Percentiles rank a stretch among this genome's conserved stretches.
These are phyloP conservation scores for Francoa sonchifolia DNA, from an alignment of 441 rosid genomes.

Conservation along the genomic window DNA sequence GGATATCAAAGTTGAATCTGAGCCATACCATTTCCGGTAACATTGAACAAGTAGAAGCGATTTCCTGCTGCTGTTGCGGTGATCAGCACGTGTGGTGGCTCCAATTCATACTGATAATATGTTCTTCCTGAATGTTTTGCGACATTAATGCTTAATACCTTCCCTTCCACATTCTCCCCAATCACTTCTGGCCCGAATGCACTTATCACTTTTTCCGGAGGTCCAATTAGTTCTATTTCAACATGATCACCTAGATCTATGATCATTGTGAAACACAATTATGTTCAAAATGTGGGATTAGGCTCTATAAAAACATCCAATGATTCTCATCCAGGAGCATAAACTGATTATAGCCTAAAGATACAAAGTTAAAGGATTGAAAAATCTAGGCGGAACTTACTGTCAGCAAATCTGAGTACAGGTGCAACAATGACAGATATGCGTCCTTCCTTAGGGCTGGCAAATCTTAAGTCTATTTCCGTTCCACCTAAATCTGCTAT, in stretches of 20 bases:
- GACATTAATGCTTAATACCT: slow-evolving; percentile 51
- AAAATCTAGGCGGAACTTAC: slow-evolving; percentile 26
- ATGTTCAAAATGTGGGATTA: neutral
- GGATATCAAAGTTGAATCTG: neutral
- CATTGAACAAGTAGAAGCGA: slow-evolving; percentile 68
- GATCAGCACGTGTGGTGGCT: slow-evolving; percentile 81
- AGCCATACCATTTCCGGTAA: slow-evolving; percentile 60
- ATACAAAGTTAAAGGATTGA: neutral
- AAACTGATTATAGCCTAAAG: no score
- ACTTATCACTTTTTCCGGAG: slow-evolving; percentile 70
- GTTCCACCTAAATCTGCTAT: slow-evolving; percentile 96
- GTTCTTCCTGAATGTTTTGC: slow-evolving; percentile 57
- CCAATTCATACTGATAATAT: slow-evolving; percentile 78
- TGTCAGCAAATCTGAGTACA: slow-evolving; percentile 75
- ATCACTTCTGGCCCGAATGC: slow-evolving; percentile 93
- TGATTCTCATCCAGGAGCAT: neutral
- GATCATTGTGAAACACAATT: neutral
- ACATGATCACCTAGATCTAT: slow-evolving; percentile 58
- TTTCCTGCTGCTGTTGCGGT: slow-evolving; percentile 96
- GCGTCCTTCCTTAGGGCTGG: slow-evolving; percentile 75
- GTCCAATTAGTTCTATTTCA: slow-evolving; percentile 64
- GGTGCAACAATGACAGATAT: slow-evolving; percentile 80
- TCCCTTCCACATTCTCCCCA: slow-evolving; percentile 87
- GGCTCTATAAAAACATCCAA: neutral
- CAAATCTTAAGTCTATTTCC: slow-evolving; percentile 86